phyloP scores from a whole-genome alignment of 495 filamentous ascomycete genomes.

The Halenospora varia region DNA sequence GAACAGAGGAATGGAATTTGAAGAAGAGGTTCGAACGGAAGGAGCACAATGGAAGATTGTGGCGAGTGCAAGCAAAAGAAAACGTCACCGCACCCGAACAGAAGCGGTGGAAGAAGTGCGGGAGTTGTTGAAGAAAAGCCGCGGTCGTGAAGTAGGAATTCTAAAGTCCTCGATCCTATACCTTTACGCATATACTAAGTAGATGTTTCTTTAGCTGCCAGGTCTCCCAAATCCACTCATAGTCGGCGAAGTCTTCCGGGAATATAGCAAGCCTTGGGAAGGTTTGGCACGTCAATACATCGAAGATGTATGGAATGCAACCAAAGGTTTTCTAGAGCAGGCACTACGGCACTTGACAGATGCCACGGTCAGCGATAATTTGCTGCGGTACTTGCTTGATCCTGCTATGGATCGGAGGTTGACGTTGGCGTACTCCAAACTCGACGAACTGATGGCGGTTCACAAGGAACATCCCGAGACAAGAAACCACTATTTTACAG shows the following conservation, averaged over 20 bases:
- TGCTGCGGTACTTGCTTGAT: slow-evolving; percentile 29
- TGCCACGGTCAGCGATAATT: slow-evolving; percentile 19
- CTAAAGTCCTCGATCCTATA: not conserved
- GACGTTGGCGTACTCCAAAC: slow-evolving; percentile 25
- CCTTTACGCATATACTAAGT: not conserved
- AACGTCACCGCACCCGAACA: not conserved
- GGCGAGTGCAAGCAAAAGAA: not conserved
- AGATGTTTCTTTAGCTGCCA: slow-evolving; percentile 22
- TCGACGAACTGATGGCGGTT: slow-evolving; percentile 36
- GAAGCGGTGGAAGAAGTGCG: slow-evolving; percentile 12
- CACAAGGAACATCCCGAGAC: slow-evolving; percentile 29
- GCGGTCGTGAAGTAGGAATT: slow-evolving; percentile 7
- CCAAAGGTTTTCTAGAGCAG: slow-evolving; percentile 30
- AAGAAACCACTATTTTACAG: slow-evolving; percentile 26
- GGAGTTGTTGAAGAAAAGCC: slow-evolving; percentile 13
- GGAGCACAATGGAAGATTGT: slow-evolving; percentile 12
- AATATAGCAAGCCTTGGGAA: slow-evolving; percentile 31
- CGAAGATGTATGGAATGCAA: slow-evolving; percentile 20
- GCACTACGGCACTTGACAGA: slow-evolving; percentile 28
- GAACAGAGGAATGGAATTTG: slow-evolving; percentile 32
- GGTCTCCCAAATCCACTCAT: slow-evolving; percentile 31
- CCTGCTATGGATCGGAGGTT: slow-evolving; percentile 35
- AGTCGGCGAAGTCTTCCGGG: slow-evolving; percentile 31
- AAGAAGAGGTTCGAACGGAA: slow-evolving; percentile 32
- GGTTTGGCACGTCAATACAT: slow-evolving; percentile 27